Conservation (phyloP, 2,329 filamentous ascomycete genomes). For the Calonectria honghensis region DNA sequence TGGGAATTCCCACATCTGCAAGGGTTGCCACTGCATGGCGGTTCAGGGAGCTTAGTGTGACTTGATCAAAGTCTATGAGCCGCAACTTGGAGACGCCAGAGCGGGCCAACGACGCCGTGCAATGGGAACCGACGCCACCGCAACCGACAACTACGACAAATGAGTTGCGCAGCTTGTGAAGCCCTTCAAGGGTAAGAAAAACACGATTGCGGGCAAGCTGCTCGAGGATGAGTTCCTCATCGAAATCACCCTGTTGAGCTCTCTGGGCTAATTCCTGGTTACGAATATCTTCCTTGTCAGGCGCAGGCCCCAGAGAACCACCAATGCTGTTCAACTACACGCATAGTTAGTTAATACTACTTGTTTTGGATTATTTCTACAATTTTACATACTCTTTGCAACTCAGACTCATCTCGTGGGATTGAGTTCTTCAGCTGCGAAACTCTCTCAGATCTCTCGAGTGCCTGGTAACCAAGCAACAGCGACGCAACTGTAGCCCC, state of each 20-base stretch:
- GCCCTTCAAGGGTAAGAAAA: conserved; percentile 89
- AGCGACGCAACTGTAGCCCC: conserved; percentile 76
- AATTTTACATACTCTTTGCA: conserved; percentile 46
- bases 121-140: conserved; percentile 96
- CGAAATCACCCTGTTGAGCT: conserved; percentile 78
- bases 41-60: conserved; percentile 94
- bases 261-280: conserved; percentile 75
- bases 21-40: conserved; percentile 96
- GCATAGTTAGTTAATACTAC: conserved; percentile 46
- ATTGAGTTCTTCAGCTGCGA: conserved; percentile 77
- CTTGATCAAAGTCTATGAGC: conserved; percentile 97
- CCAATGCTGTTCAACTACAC: conserved; percentile 77
- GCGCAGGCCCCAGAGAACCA: conserved; percentile 66
- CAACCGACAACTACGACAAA: conserved; percentile 95
- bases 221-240: conserved; percentile 91
- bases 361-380: not conserved
- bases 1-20: conserved; percentile 93
- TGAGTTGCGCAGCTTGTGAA: conserved; percentile 85
- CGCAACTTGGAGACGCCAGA: conserved; percentile 93
- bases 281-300: conserved; percentile 77
- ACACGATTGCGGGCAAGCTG: conserved; percentile 95
- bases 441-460: conserved; percentile 73
- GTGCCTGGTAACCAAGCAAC: conserved; percentile 77
- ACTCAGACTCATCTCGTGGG: conserved; percentile 59
- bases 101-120: conserved; percentile 87